Percentiles rank a stretch among this genome's conserved stretches.
These are phyloP conservation scores for Pterulicium gracile DNA, from an alignment of 1,284 basidiomycete genomes.

Conservation along the genomic window DNA sequence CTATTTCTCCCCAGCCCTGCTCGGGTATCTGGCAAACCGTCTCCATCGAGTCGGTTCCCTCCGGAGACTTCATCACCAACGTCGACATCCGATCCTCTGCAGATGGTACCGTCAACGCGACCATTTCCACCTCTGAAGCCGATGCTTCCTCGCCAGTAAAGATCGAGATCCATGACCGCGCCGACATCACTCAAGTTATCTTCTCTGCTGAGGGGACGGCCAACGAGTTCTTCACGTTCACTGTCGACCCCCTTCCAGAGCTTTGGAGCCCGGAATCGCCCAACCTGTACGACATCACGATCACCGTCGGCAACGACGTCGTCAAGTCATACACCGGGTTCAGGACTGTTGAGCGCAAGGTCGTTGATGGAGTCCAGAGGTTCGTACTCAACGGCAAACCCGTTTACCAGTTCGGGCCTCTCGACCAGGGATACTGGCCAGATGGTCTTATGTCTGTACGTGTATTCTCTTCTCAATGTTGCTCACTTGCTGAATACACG, in stretches of 20 bases:
- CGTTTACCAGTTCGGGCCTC: slow-evolving; percentile 11
- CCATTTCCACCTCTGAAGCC: slow-evolving; percentile 9
- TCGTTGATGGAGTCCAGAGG: slow-evolving; percentile 9
- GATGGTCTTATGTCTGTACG: slow-evolving; percentile 9
- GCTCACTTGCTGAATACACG: background rate
- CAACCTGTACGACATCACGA: slow-evolving; percentile 9
- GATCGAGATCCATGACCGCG: slow-evolving; percentile 7
- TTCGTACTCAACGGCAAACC: slow-evolving; percentile 11
- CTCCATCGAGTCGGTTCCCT: slow-evolving; percentile 10
- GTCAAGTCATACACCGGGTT: slow-evolving; percentile 10
- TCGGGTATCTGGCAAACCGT: slow-evolving; percentile 13
- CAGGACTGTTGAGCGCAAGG: slow-evolving; percentile 10
- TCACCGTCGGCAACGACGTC: slow-evolving; percentile 9
- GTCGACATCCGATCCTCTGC: slow-evolving; percentile 8
- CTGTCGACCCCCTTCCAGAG: slow-evolving; percentile 7
- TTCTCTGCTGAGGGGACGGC: slow-evolving; percentile 8
- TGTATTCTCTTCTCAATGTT: background rate
- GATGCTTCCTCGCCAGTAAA: slow-evolving; percentile 6
- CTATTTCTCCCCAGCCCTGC: slow-evolving; percentile 8
- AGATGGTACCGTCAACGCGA: slow-evolving; percentile 9
- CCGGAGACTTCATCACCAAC: slow-evolving; percentile 9
- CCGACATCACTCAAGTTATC: slow-evolving; percentile 7
- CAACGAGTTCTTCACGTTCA: slow-evolving; percentile 8
- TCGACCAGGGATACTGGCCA: slow-evolving; percentile 13
- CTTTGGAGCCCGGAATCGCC: slow-evolving; percentile 10